phyloP scores from a whole-genome alignment of 768 basidiomycete species.

The Mycena albidolilacea region DNA sequence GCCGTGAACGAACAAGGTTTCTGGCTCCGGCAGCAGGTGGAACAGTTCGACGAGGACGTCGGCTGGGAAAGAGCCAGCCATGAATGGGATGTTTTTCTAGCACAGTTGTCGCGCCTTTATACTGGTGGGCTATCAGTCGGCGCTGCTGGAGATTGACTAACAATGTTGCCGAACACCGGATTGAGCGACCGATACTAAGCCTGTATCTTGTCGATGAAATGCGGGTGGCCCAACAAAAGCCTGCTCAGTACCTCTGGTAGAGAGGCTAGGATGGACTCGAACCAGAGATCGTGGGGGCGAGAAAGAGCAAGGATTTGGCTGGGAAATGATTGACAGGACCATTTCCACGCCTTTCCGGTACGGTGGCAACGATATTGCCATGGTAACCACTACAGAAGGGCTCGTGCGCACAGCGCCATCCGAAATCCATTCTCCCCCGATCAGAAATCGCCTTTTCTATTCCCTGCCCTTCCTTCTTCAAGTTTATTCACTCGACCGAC shows the following conservation, averaged over 20 bases:
- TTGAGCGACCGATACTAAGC: background rate
- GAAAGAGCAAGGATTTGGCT: background rate
- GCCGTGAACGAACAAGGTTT: background rate
- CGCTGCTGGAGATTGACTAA: background rate
- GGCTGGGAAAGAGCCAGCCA: background rate
- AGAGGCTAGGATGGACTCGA: background rate
- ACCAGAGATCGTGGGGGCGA: background rate
- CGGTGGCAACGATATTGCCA: no score
- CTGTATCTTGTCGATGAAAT: background rate
- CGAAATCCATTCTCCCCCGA: no score
- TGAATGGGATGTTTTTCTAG: background rate
- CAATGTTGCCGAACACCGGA: background rate
- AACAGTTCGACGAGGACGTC: conserved; percentile 1
- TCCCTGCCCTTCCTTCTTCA: no score
- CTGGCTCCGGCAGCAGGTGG: background rate
- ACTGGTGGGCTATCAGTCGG: background rate
- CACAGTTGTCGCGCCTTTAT: background rate
- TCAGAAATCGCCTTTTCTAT: no score
- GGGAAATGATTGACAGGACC: no score
- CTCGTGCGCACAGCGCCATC: no score
- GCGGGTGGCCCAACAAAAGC: background rate
- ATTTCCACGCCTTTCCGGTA: no score
- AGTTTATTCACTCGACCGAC: no score
- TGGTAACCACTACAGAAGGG: no score
- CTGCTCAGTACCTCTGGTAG: background rate